A percentile compares a stretch with the other conserved stretches of the same genome.
phyloP scores from a whole-genome alignment of 2,329 filamentous ascomycete genomes.

The Dactylellina cionopaga region DNA sequence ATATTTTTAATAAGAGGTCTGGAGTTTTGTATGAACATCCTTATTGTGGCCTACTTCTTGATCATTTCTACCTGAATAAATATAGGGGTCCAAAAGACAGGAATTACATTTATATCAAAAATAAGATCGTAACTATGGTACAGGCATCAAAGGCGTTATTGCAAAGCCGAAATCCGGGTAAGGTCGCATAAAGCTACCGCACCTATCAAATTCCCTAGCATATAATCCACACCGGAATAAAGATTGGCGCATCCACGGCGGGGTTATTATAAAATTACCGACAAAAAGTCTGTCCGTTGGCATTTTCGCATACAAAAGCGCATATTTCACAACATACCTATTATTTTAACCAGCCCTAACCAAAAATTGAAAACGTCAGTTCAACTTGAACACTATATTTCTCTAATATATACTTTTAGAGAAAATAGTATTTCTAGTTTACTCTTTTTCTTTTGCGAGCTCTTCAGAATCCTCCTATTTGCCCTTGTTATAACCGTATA shows the following conservation, averaged over 20 bases:
- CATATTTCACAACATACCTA: background rate
- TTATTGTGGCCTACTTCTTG: conserved; percentile 55
- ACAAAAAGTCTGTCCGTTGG: background rate
- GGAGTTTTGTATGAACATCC: conserved; percentile 56
- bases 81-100: conserved; percentile 57
- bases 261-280: background rate
- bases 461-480: too few species aligned
- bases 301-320: background rate
- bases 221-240: background rate
- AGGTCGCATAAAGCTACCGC: background rate
- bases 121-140: conserved; percentile 54
- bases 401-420: too few species aligned
- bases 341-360: background rate
- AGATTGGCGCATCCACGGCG: background rate
- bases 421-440: too few species aligned
- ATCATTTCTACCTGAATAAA: conserved; percentile 59
- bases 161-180: background rate
- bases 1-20: conserved; percentile 58
- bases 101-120: conserved; percentile 56
- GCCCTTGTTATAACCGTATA: too few species aligned
- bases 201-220: background rate
- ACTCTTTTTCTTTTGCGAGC: too few species aligned
- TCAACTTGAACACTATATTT: too few species aligned
- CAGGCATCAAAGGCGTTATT: background rate
- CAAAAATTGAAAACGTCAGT: too few species aligned